Conservation (phyloP, 208 protist genomes). For the Histomonas meleagridis region DNA sequence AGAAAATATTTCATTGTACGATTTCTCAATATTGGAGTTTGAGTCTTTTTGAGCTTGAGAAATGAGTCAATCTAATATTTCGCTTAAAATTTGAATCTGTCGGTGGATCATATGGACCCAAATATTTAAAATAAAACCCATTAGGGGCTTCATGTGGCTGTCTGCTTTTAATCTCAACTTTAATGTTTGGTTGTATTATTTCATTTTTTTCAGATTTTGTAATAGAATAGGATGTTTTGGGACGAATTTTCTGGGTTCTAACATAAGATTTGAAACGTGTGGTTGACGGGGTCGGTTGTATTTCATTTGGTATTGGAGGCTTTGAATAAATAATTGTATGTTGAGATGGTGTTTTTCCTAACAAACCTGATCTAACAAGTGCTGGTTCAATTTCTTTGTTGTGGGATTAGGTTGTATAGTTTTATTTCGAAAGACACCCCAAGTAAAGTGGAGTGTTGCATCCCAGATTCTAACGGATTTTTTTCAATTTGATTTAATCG, state of each 20-base stretch:
- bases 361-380: neutral
- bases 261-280: too few species aligned
- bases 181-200: too few species aligned
- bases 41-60: neutral
- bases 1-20: neutral
- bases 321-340: neutral
- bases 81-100: neutral
- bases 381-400: neutral
- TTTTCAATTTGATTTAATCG: too few species aligned
- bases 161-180: too few species aligned
- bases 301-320: neutral
- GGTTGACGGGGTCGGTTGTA: neutral
- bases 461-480: too few species aligned
- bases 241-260: too few species aligned
- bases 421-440: neutral
- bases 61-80: neutral
- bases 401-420: neutral
- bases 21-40: neutral
- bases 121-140: neutral
- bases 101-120: neutral
- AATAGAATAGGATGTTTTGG: too few species aligned
- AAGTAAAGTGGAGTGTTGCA: neutral
- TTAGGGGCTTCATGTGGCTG: neutral
- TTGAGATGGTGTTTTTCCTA: neutral
- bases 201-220: too few species aligned